Evolutionary conservation across 2,329 filamentous ascomycete species (phyloP), one percentile per base, ranked within the genome.

Genomic region (Parafenestella ontariensis): DNA sequence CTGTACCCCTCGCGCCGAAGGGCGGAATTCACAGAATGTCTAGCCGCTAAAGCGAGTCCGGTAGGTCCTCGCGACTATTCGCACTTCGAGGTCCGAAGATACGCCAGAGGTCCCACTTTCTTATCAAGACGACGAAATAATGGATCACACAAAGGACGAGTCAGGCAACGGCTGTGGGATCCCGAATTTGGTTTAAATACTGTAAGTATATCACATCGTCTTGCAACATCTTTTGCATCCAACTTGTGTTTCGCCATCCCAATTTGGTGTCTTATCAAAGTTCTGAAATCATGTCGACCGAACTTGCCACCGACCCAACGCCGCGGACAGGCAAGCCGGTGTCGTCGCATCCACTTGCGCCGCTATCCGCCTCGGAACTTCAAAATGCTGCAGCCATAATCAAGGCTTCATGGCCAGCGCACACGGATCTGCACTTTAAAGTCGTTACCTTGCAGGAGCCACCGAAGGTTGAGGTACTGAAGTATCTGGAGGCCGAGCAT

Each of bases 361-460:
- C 86, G 29, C 76, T 89, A 37, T 82, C 79, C 24, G 79, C 78
- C n/a, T 66, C 74, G 20, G 87, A 89, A 70, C 87, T 89, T 58
- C 76, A 76, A 13, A 74, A 79, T 40, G 80, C 81, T 24, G 77
- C 82, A 6, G 62, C 71, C 1, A 73, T 87, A 28, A 76, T 89
- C 57, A 80, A 75, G 52, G 70, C 73, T 42, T 76, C 80, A 50
- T 88, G 86, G 83, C 86, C 85, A 0, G 73, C 76, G 11, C 78
- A 79, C 21, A 83, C 81, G 2, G 78, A 83, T 26, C 69, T 88
- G 39, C 83, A 87, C 46, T 87, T 86, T 80, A 91, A 91, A 76
- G 84, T 83, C 62, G 83, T 91, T 46, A 89, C 85, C 20, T 78
- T 89, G 3, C 82, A 87, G 46, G 87, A 90, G 65, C 87, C 87